Evolutionary conservation across 352 stramenopile species (phyloP), one percentile per base, ranked within the genome.

Genomic region (Phytophthora citrophthora): DNA sequence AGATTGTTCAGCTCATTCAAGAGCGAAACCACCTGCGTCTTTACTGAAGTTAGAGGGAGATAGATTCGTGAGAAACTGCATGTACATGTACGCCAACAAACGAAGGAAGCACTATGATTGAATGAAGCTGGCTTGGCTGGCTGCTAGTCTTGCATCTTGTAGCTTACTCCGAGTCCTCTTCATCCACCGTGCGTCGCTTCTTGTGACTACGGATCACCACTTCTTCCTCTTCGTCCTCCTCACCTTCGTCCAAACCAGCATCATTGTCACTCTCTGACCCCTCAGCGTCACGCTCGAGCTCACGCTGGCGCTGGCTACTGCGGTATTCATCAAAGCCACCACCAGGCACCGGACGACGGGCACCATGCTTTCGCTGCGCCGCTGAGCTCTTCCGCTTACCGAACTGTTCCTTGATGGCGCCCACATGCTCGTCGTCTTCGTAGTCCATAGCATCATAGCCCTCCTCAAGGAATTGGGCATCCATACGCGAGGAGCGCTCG

Each of bases 331-430:
- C 84, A 63, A 94, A 91, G 53, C 87, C 85, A 23, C 79, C 84
- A 47, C 83, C 83, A 59, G 72, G 69, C 54, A 86, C 72, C 3
- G 74, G 79, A 40, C 79, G 76, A 52, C 67, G 72, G n/a, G 66
- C 68, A 10, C 67, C 62, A 1, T 73, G 68, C 38, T 79, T 79
- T 0, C 76, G 68, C 15, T 62, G 43, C 1, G 32, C 54, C 7
- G 54, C 52, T 26, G 65, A 61, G 18, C 67, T 67, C 46, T 87
- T 89, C 41, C 79, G 77, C 44, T 82, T 74, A 16, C 87, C 85
- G 46, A 86, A 95, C 57, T 94, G 83, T 40, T 95, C 83, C 62
- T 93, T 95, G 71, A 93, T 95, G 9, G 83, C 85, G 3, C 79
- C 86, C 3, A 95, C 81, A 58, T 93, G 88, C 36, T 93, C 85